These are phyloP conservation scores for Vigna radiata DNA, from an alignment of 306 rosid species.

Conservation along the genomic window DNA sequence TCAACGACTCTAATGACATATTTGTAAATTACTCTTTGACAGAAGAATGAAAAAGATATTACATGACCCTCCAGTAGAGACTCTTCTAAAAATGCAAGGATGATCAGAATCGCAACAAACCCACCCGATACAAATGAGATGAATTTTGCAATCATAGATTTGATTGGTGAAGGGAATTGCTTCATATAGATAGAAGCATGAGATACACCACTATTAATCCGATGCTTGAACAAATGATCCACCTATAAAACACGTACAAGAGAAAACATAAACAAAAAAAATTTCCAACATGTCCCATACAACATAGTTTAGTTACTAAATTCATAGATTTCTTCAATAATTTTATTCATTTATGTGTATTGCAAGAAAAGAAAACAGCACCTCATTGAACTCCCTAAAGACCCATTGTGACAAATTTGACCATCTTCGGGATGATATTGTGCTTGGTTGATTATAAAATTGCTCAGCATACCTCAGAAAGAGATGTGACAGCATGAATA, in stretches of 20 bases:
- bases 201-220: constrained; percentile 78
- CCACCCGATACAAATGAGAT: constrained; percentile 92
- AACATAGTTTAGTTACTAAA: constrained; percentile 1
- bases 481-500: constrained; percentile 93
- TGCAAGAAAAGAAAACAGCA: constrained; percentile 28
- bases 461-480: constrained; percentile 97
- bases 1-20: constrained; percentile 24
- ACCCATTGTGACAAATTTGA: constrained; percentile 94
- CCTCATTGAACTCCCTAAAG: constrained; percentile 96
- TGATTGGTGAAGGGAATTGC: constrained; percentile 94
- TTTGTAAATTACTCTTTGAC: background rate
- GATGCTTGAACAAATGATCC: constrained; percentile 93
- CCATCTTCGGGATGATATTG: constrained; percentile 93
- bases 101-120: constrained; percentile 90
- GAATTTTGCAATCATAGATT: constrained; percentile 84
- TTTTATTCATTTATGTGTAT: background rate
- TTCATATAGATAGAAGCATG: constrained; percentile 87
- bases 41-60: constrained; percentile 45
- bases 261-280: constrained; percentile 17
- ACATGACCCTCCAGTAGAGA: constrained; percentile 98
- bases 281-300: constrained; percentile 6
- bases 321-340: constrained; percentile 20
- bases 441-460: constrained; percentile 90
- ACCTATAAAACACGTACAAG: constrained; percentile 60
- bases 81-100: constrained; percentile 89